phyloP scores from a whole-genome alignment of 2,329 filamentous ascomycete genomes.

The Chaetomium sp. region DNA sequence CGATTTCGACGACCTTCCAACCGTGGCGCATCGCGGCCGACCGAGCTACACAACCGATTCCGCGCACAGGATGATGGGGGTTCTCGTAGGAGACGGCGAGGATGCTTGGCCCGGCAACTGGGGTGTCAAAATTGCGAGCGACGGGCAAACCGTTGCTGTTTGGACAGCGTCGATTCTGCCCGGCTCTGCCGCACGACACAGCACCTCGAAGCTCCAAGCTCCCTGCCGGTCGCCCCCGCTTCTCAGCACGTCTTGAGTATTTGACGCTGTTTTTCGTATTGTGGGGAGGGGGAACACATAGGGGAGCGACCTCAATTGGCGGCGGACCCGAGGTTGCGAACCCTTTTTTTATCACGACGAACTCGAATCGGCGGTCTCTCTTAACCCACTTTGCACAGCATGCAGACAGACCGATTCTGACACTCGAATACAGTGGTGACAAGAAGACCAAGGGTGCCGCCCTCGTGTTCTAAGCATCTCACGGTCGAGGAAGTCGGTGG shows the following conservation, averaged over 20 bases:
- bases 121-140: background rate
- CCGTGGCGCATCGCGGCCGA: background rate
- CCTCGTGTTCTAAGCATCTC: constrained; percentile 88
- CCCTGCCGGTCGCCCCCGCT: background rate
- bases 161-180: background rate
- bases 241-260: background rate
- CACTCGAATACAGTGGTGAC: constrained; percentile 74
- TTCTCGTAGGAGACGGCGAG: too few species aligned
- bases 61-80: background rate
- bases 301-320: background rate
- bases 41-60: background rate
- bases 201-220: background rate
- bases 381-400: background rate
- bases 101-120: background rate
- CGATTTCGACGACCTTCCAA: constrained; percentile 6
- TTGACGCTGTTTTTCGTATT: background rate
- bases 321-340: background rate
- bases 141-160: background rate
- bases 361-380: constrained; percentile 25
- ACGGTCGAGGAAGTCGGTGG: constrained; percentile 29
- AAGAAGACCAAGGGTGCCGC: constrained; percentile 99
- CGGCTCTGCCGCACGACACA: too few species aligned
- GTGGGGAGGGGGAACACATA: background rate
- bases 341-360: background rate
- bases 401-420: constrained; percentile 44